phyloP scores from a whole-genome alignment of 768 basidiomycete genomes.

The Boletales sp. region DNA sequence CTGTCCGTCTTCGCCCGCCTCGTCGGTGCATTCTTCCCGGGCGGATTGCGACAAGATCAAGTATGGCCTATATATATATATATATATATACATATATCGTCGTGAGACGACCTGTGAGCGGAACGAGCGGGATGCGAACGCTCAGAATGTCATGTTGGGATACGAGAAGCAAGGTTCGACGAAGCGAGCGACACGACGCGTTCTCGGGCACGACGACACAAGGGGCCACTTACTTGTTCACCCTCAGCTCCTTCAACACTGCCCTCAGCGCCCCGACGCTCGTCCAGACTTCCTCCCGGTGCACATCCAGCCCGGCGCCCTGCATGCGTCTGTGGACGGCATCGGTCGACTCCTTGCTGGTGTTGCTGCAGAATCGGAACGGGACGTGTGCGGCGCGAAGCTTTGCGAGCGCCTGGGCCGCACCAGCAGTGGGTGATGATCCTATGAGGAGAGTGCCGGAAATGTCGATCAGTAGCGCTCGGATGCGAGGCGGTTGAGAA shows the following conservation, averaged over 20 bases:
- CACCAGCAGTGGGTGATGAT: conserved; percentile 42
- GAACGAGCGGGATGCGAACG: neutral
- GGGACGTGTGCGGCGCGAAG: conserved; percentile 35
- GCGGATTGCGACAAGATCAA: conserved; percentile 54
- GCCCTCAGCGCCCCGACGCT: conserved; percentile 58
- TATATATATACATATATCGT: too few species aligned
- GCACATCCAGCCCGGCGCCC: conserved; percentile 48
- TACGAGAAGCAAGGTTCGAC: too few species aligned
- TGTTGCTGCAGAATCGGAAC: conserved; percentile 63
- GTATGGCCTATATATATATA: conserved; percentile 42
- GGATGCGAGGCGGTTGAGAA: conserved; percentile 23
- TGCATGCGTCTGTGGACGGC: conserved; percentile 42
- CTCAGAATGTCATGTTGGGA: neutral
- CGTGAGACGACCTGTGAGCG: neutral
- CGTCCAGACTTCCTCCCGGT: conserved; percentile 52
- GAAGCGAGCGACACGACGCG: too few species aligned
- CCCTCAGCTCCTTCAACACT: conserved; percentile 36
- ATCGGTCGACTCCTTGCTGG: conserved; percentile 57
- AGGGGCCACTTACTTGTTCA: conserved; percentile 35
- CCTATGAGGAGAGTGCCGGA: conserved; percentile 66
- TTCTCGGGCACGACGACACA: neutral
- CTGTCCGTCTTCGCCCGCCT: neutral
- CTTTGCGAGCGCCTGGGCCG: conserved; percentile 28
- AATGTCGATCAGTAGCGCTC: conserved; percentile 59
- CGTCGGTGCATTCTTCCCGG: conserved; percentile 36